phyloP scores from a whole-genome alignment of 2,329 filamentous ascomycete species.

The Fusarium bactridioides region DNA sequence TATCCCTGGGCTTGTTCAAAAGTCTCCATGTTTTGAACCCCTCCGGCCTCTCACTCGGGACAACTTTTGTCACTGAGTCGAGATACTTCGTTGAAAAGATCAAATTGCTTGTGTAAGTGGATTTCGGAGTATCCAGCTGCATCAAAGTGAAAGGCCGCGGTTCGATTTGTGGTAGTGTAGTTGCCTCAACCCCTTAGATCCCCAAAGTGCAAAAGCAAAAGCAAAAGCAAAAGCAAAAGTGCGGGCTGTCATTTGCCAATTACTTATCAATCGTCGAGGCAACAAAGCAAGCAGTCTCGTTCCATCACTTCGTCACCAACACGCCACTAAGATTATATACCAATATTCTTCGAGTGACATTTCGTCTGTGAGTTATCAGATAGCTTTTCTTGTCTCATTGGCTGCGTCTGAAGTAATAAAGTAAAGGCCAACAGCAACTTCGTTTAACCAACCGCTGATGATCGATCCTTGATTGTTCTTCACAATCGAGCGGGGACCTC shows the following conservation, averaged over 20 bases:
- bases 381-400: conserved; percentile 4
- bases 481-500: background rate
- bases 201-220: background rate
- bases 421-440: background rate
- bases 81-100: background rate
- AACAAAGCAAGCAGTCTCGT: conserved; percentile 15
- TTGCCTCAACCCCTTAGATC: background rate
- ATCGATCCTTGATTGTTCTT: background rate
- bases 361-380: background rate
- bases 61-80: conserved; percentile 11
- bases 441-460: background rate
- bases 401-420: background rate
- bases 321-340: background rate
- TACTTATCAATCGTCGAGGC: background rate
- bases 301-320: background rate
- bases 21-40: conserved; percentile 14
- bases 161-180: background rate
- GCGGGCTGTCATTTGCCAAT: background rate
- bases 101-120: background rate
- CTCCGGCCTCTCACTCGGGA: conserved; percentile 27
- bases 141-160: background rate
- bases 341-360: background rate
- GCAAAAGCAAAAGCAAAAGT: background rate
- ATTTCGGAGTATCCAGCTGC: background rate
- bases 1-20: background rate